Conservation (phyloP, 106 monocot genomes). For the Dendrobium officinale region DNA sequence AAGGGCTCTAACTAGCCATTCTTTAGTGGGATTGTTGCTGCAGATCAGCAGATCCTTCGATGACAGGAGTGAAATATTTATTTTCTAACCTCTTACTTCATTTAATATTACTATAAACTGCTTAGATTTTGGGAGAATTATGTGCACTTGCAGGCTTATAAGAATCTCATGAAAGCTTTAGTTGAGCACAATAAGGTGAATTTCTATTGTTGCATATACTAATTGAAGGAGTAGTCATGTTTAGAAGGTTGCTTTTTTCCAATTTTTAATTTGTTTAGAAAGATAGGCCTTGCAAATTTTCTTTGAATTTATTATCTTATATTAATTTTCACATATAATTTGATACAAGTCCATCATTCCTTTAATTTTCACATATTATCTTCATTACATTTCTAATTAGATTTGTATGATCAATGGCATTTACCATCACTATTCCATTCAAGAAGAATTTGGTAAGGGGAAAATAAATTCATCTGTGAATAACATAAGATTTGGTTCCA, state of each 20-base stretch:
- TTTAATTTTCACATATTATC: too few relatives aligned
- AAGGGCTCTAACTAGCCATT: background rate
- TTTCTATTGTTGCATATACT: background rate
- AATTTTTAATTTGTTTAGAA: too few relatives aligned
- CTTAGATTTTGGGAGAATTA: slow-evolving; percentile 2
- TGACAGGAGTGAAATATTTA: slow-evolving; percentile 38
- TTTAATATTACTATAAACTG: background rate
- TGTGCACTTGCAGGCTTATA: slow-evolving; percentile 68
- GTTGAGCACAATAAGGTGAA: slow-evolving; percentile 88
- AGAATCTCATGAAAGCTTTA: slow-evolving; percentile 89
- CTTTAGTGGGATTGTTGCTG: slow-evolving; percentile 67
- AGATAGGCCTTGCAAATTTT: too few relatives aligned
- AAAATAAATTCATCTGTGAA: too few relatives aligned
- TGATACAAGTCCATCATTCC: too few relatives aligned
- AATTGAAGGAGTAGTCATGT: background rate
- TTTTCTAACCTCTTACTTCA: background rate
- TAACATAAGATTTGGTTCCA: too few relatives aligned
- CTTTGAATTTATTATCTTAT: too few relatives aligned
- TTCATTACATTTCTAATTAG: too few relatives aligned
- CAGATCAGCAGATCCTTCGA: slow-evolving; percentile 78
- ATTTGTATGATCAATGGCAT: too few relatives aligned
- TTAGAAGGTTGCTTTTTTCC: background rate
- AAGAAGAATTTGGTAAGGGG: too few relatives aligned
- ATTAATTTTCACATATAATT: too few relatives aligned
- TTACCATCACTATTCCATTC: too few relatives aligned